phyloP scores from a whole-genome alignment of 768 basidiomycete genomes.

The Suillus luteus region DNA sequence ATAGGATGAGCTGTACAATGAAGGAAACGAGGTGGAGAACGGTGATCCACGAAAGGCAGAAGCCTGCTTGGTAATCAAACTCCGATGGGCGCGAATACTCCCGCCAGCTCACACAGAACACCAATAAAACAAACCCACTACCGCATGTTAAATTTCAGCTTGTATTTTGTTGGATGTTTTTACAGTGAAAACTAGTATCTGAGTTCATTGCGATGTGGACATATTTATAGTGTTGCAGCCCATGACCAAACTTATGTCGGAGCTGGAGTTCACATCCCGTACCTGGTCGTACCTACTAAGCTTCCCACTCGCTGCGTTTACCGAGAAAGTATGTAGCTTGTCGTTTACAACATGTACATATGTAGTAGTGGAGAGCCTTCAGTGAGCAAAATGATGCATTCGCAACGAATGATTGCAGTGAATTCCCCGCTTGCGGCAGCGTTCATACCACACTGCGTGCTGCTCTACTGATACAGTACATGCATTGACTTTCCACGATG shows the following conservation, averaged over 20 bases:
- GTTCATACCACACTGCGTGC: background rate
- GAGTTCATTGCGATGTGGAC: background rate
- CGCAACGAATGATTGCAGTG: background rate
- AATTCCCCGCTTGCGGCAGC: background rate
- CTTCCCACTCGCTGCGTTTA: background rate
- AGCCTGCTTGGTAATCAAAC: conserved; percentile 34
- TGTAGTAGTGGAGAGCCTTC: background rate
- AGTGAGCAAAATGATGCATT: background rate
- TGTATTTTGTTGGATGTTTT: background rate
- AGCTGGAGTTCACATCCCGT: conserved; percentile 1
- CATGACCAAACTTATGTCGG: background rate
- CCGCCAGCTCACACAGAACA: conserved; percentile 11
- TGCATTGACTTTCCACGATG: conserved; percentile 4
- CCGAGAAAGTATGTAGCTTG: background rate
- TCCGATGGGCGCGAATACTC: conserved; percentile 39
- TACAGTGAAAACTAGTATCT: background rate
- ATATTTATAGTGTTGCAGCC: background rate
- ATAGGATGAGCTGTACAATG: conserved; percentile 29
- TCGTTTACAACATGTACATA: background rate
- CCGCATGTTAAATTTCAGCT: background rate
- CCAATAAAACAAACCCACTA: background rate
- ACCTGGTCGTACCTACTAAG: background rate
- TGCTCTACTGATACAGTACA: background rate
- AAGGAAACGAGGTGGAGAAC: conserved; percentile 38
- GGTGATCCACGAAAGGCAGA: conserved; percentile 33